These are phyloP conservation scores for Austroboletus niveus DNA, from an alignment of 1,284 basidiomycete genomes.

Conservation along the genomic window DNA sequence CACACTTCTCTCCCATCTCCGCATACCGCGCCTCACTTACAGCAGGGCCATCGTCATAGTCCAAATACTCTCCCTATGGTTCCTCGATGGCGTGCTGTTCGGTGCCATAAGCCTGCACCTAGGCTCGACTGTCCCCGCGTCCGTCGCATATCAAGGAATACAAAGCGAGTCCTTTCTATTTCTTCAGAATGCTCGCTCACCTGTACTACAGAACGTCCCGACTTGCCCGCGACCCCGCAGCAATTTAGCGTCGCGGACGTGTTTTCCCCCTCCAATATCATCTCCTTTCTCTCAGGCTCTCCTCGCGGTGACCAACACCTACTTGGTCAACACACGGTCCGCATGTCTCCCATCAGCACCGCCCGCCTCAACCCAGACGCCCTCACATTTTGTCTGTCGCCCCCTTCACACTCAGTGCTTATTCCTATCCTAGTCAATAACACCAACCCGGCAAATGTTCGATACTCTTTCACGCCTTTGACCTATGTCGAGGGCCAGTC, in stretches of 20 bases:
- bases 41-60: constrained; percentile 57
- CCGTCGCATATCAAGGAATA: constrained; percentile 19
- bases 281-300: constrained; percentile 38
- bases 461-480: constrained; percentile 77
- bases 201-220: constrained; percentile 31
- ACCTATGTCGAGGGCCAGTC: constrained; percentile 44
- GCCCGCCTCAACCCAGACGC: constrained; percentile 76
- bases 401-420: constrained; percentile 54
- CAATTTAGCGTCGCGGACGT: constrained; percentile 44
- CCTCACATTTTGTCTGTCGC: constrained; percentile 68
- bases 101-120: constrained; percentile 59
- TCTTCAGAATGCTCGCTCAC: constrained; percentile 7
- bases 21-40: constrained; percentile 78
- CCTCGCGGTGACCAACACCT: constrained; percentile 54
- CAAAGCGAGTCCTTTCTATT: constrained; percentile 28
- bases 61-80: constrained; percentile 56
- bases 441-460: constrained; percentile 72
- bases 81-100: constrained; percentile 69
- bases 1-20: constrained; percentile 57
- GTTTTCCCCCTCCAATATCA: constrained; percentile 47
- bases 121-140: constrained; percentile 25
- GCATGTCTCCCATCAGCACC: constrained; percentile 87
- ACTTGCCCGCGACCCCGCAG: constrained; percentile 44
- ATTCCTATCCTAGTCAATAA: constrained; percentile 90
- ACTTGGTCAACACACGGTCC: constrained; percentile 86